Evolutionary conservation across 192 early-diverging fungal genomes (phyloP).

Genomic region (Coemansia sp.): DNA sequence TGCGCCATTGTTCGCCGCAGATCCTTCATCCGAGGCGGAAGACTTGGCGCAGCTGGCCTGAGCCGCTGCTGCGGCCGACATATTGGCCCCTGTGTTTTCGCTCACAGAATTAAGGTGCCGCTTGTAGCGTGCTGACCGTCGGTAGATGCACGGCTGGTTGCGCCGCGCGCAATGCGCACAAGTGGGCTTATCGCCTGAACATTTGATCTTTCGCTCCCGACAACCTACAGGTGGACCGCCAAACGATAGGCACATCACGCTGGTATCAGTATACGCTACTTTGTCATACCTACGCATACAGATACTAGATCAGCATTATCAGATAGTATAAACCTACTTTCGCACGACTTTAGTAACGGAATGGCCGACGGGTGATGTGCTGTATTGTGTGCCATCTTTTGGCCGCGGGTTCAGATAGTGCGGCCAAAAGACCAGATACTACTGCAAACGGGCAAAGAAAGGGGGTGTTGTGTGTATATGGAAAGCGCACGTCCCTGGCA

Average conservation of each 20-base stretch:
- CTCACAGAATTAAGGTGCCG: constrained; percentile 22
- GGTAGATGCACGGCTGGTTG: constrained; percentile 53
- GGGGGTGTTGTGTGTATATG: neutral
- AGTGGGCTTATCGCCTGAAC: constrained; percentile 51
- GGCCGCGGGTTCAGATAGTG: neutral
- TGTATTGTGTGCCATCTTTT: constrained; percentile 21
- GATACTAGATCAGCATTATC: neutral
- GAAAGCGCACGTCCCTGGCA: neutral
- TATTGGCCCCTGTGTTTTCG: neutral
- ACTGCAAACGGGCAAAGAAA: neutral
- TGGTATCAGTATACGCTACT: neutral
- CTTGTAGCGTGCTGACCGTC: constrained; percentile 55
- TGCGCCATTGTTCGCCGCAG: constrained; percentile 10
- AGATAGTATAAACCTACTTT: constrained; percentile 34
- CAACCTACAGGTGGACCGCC: constrained; percentile 32
- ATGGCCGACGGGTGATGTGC: constrained; percentile 25
- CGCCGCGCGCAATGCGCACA: constrained; percentile 51
- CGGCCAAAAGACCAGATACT: neutral
- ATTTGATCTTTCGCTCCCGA: constrained; percentile 53
- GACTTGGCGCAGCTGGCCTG: constrained; percentile 1
- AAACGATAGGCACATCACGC: neutral
- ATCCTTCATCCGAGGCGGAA: neutral
- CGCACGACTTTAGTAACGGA: constrained; percentile 55
- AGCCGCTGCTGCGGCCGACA: constrained; percentile 2
- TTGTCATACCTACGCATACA: neutral